Percentiles rank a stretch among this genome's conserved stretches.
Conservation (phyloP, 169 alveolate genomes). For the Plasmodium blacklocki region DNA sequence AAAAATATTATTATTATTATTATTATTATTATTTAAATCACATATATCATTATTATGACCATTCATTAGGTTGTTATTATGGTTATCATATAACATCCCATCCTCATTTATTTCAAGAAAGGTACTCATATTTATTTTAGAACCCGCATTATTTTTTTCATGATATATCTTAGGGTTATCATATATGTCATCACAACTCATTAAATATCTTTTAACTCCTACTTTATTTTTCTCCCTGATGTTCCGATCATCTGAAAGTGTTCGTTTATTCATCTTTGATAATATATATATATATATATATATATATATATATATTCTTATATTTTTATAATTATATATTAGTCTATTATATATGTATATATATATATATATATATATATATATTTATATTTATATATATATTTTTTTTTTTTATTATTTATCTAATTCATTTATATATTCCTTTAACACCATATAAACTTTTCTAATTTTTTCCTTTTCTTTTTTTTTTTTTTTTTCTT, state of each 20-base stretch:
- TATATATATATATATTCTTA: too few relatives aligned
- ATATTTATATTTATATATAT: not conserved
- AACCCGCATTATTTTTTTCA: slow-evolving; percentile 22
- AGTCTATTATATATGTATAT: too few relatives aligned
- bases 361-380: too few relatives aligned
- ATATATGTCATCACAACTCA: slow-evolving; percentile 52
- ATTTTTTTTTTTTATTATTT: not conserved
- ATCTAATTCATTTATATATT: not conserved
- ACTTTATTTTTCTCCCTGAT: slow-evolving; percentile 43
- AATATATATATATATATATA: too few relatives aligned
- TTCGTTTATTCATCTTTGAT: slow-evolving; percentile 61
- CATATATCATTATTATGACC: not conserved
- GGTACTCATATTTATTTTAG: slow-evolving; percentile 21
- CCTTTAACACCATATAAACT: not conserved
- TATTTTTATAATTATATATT: too few relatives aligned
- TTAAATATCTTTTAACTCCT: slow-evolving; percentile 60
- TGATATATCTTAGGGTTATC: slow-evolving; percentile 35
- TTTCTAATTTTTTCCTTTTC: too few relatives aligned
- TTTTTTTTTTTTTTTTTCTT: too few relatives aligned
- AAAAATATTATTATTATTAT: not conserved
- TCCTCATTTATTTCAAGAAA: slow-evolving; percentile 24
- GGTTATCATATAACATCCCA: not conserved
- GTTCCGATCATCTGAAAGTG: slow-evolving; percentile 37
- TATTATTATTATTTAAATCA: not conserved
- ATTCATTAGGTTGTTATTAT: not conserved